Base-by-base conservation (phyloP, 768 basidiomycete species). In the Amanita jacksonii region DNA sequence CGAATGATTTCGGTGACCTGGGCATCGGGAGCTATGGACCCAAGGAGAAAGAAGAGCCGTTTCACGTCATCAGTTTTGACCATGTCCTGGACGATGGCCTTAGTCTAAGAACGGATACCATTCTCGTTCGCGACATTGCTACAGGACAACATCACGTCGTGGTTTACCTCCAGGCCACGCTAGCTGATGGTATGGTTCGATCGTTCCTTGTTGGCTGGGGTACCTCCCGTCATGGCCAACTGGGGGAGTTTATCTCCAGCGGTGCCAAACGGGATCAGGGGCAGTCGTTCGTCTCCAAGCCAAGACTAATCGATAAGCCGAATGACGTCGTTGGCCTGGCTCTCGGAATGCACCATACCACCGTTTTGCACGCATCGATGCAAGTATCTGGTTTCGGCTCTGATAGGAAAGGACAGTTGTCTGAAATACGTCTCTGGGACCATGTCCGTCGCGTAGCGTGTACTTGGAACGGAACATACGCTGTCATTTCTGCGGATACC, bases 391-490 rank as follows among this genome's bases (percentile, higher is more conserved):
- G 64, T 1, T 54, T 82, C n/a, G 91, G 91, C 13, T 81, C 85
- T 3, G 74, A 87, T 54, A 65, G 73, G 39, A 88, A 87, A 53
- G 65, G 65, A 12, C 90, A 93, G 59, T 60, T 85, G 27, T 54
- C 66, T 25, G 65, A 60, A n/a, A 34, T 71, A 30, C 48, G 49
- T 9, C 33, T 40, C 15, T 44, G 65, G 20, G 46, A 13, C 13
- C 48, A 54, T 19, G 59, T 68, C 10, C 48, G 45, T 28, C 49
- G 51, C 8, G 59, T 81, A 23, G 72, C 63, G 2, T 85, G 82
- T 52, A 85, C 86, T 2, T 91, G 89, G 89, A 86, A 85, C 49
- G 81, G 85, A 8, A 83, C 85, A 8, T 88, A 81, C 51, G 55
- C 69, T 23, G 59, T 72, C 2, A 45, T 55, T 1, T 45, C 54